Percentiles rank a stretch among this genome's conserved stretches.
phyloP scores from a whole-genome alignment of 2,329 filamentous ascomycete species.

The Alternaria gansuensis region DNA sequence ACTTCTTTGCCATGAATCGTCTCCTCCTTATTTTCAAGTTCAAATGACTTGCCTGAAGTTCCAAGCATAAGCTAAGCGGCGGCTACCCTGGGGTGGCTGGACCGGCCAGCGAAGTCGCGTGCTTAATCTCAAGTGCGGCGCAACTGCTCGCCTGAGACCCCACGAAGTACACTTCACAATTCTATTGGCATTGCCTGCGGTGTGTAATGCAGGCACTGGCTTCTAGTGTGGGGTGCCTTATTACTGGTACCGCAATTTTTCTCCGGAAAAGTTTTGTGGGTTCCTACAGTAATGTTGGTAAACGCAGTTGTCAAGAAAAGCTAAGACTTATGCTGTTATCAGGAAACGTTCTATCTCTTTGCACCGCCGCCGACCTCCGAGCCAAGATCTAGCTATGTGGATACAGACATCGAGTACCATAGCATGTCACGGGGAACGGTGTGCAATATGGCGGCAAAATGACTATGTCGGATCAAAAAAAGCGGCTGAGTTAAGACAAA shows the following conservation, averaged over 20 bases:
- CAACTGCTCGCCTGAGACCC: slow-evolving; percentile 26
- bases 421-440: slow-evolving; percentile 48
- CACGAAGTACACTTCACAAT: slow-evolving; percentile 42
- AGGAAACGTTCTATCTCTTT: slow-evolving; percentile 60
- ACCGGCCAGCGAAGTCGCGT: slow-evolving; percentile 54
- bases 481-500: slow-evolving; percentile 38
- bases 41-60: slow-evolving; percentile 40
- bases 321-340: not conserved
- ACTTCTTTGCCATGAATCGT: no score
- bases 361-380: slow-evolving; percentile 63
- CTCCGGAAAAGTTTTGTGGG: no score
- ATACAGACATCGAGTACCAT: slow-evolving; percentile 52
- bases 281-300: no score
- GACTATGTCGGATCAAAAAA: slow-evolving; percentile 50
- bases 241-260: slow-evolving; percentile 42
- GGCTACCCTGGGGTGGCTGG: slow-evolving; percentile 58
- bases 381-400: slow-evolving; percentile 55
- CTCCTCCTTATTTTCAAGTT: no score
- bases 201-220: slow-evolving; percentile 64
- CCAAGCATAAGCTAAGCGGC: slow-evolving; percentile 58
- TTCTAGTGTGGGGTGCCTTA: slow-evolving; percentile 61
- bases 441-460: slow-evolving; percentile 54
- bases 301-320: slow-evolving; percentile 58
- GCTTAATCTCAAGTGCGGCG: slow-evolving; percentile 52
- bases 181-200: slow-evolving; percentile 59